Percentiles rank a stretch among this genome's conserved stretches.
Conservation (phyloP, 345 rosid species). For the Syzygium jambos region DNA sequence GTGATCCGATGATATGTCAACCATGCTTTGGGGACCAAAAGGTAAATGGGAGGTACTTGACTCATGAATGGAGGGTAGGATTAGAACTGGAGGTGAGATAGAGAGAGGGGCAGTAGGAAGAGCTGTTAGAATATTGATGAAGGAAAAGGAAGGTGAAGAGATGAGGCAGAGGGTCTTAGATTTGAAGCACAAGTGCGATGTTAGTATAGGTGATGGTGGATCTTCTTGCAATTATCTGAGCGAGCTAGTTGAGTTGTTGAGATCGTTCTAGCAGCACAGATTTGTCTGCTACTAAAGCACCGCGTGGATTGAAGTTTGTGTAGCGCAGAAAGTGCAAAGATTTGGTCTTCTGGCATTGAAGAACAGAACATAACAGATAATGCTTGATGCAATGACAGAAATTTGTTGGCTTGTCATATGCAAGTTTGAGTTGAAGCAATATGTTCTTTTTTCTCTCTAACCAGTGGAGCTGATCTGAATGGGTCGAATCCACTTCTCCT, state of each 20-base stretch:
- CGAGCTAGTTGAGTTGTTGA: conserved; percentile 11
- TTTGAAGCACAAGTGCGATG: conserved; percentile 10
- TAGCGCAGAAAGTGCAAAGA: not conserved
- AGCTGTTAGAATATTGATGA: conserved; percentile 23
- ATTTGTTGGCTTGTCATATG: too few species aligned
- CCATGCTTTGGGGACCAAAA: conserved; percentile 29
- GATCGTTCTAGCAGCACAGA: not conserved
- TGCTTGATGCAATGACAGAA: not conserved
- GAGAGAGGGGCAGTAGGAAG: conserved; percentile 14
- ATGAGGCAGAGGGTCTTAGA: conserved; percentile 20
- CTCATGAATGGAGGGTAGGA: conserved; percentile 34
- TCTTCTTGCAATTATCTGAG: conserved; percentile 17
- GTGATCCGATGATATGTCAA: conserved; percentile 33
- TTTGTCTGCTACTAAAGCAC: not conserved
- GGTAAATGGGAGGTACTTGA: conserved; percentile 33
- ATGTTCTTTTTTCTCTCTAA: not conserved
- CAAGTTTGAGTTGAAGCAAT: too few species aligned
- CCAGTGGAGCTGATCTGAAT: not conserved
- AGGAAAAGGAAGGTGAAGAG: conserved; percentile 23
- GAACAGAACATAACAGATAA: not conserved
- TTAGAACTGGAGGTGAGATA: conserved; percentile 15
- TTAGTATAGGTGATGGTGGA: conserved; percentile 4
- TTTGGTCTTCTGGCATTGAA: not conserved
- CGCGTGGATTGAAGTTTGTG: not conserved
- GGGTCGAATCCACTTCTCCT: not conserved